Conservation (phyloP, 2,329 filamentous ascomycete genomes). For the Berkeleyomyces basicola region DNA sequence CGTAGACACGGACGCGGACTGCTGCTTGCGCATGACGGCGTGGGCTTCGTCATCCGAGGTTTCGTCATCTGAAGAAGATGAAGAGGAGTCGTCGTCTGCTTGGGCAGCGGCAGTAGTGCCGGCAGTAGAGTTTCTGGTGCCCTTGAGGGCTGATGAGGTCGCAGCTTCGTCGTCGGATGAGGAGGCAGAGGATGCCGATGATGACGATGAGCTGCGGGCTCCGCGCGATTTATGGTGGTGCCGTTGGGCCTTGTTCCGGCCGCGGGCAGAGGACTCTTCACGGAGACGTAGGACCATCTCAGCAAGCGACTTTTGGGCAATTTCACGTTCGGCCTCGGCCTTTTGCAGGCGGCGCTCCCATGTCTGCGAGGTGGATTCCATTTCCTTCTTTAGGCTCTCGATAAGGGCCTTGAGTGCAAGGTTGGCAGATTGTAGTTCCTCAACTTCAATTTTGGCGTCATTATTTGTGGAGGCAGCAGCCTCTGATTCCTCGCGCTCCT, state of each 20-base stretch:
- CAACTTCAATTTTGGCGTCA: slow-evolving; percentile 16
- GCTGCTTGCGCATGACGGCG: neutral
- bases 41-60: slow-evolving; percentile 1
- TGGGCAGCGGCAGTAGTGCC: neutral
- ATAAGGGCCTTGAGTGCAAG: slow-evolving; percentile 46
- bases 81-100: neutral
- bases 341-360: slow-evolving; percentile 25
- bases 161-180: neutral
- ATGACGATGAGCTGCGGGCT: slow-evolving; percentile 1
- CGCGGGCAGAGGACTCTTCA: slow-evolving; percentile 6
- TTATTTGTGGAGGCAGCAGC: slow-evolving; percentile 20
- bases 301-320: slow-evolving; percentile 56
- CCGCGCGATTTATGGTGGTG: neutral
- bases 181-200: neutral
- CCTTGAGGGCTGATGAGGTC: neutral
- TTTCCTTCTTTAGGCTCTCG: slow-evolving; percentile 61
- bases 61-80: slow-evolving; percentile 5
- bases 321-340: slow-evolving; percentile 62
- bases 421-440: slow-evolving; percentile 17
- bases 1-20: neutral
- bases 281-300: slow-evolving; percentile 81
- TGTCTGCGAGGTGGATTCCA: slow-evolving; percentile 24
- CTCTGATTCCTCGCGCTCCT: neutral
- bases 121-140: neutral
- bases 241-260: neutral